These are phyloP conservation scores for Colletotrichum orchidophilum DNA, from an alignment of 2,329 filamentous ascomycete species.

Conservation along the genomic window DNA sequence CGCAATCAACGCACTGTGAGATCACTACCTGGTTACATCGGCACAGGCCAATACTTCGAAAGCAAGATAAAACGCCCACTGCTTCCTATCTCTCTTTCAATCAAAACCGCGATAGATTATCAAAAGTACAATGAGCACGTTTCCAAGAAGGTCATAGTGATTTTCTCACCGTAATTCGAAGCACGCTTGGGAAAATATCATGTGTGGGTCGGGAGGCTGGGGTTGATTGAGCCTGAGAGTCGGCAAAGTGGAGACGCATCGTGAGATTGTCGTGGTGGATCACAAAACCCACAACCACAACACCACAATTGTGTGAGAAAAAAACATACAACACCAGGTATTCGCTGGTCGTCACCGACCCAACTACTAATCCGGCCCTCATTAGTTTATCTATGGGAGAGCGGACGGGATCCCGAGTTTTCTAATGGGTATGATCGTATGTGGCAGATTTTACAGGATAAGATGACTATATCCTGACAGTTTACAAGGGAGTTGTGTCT, in stretches of 20 bases:
- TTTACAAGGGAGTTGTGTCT: too few species aligned
- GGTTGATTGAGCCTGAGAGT: background rate
- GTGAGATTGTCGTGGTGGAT: background rate
- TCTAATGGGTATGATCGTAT: too few species aligned
- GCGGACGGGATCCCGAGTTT: background rate
- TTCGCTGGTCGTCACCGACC: background rate
- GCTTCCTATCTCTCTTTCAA: background rate
- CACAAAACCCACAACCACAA: too few species aligned
- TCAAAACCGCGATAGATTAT: background rate
- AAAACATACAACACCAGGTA: constrained; percentile 5
- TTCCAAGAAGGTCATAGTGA: background rate
- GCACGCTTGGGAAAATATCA: background rate
- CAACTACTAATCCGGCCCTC: background rate
- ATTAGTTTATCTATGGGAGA: background rate
- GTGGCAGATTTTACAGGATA: too few species aligned
- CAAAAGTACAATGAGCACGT: background rate
- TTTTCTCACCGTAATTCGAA: background rate
- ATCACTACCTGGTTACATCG: too few species aligned
- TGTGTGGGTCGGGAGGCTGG: background rate
- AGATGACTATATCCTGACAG: too few species aligned
- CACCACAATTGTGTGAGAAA: too few species aligned
- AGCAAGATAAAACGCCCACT: background rate
- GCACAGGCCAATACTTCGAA: too few species aligned
- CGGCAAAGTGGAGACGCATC: background rate
- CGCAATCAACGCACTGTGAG: too few species aligned